Evolutionary conservation across 257 asterid genomes (phyloP), one percentile per base, ranked within the genome.

Genomic region (Nicotiana noctiflora): DNA sequence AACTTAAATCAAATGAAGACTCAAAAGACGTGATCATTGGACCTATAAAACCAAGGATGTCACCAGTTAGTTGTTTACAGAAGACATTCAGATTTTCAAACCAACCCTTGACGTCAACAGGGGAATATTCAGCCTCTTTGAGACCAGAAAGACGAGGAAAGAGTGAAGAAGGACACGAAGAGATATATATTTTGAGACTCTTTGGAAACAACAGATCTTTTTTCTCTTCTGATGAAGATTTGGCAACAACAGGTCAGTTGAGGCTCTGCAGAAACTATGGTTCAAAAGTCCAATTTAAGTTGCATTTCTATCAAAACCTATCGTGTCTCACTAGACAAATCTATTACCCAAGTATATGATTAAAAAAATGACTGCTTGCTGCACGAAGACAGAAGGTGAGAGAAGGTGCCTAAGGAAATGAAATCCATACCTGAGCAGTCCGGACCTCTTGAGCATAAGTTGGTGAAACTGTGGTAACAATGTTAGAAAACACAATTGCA

Each of bases 381-480:
- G 68, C 49, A 68, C 12, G 61, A 14, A 49, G 51, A 74, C 79
- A 74, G 79, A 72, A 74, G 51, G 37, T 46, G 60, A 72, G 77
- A 46, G 59, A 44, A 44, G 61, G 57, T 74, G 79, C 61, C 27
- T 7, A 80, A 7, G 15, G 61, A 66, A 63, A 75, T 46, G 72
- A 68, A 64, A 66, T 77, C 61, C 89, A 68, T 90, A 95, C 99
- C 99, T 93, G 92, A 40, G 89, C 82, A 79, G 90, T 84, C 80
- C 89, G 95, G 81, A 91, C 97, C 88, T 95, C 99, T 86, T 89
- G 96, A 75, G 99, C 96, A 86, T 95, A 95, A 83, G 99, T 91
- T 79, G 97, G 98, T 84, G 99, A 95, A 89, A 95, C 99, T 44
- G 98, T 93, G 59, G 97, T 93, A 83, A 95, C 98, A 83, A 95